Conservation (phyloP, 805 yeast species). For the Cyberlindnera subsufficiens region DNA sequence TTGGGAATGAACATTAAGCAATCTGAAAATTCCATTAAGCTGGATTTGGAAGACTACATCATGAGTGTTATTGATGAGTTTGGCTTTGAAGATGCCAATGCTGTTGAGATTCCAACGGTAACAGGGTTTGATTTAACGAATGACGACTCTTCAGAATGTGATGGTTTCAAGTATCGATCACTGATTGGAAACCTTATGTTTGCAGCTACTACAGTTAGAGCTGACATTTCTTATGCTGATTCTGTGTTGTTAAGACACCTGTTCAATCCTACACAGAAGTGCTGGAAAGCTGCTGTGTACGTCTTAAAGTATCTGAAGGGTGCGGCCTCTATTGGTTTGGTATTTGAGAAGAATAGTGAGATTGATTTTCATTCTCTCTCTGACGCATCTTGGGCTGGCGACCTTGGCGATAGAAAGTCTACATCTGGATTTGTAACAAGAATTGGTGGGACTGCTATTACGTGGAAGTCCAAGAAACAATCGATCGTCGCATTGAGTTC, state of each 20-base stretch:
- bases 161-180: not conserved
- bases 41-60: constrained; percentile 1
- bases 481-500: constrained; percentile 1
- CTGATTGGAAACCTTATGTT: constrained; percentile 4
- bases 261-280: not conserved
- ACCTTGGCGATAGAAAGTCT: not conserved
- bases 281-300: not conserved
- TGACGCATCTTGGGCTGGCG: not conserved
- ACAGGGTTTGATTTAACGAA: not conserved
- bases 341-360: not conserved
- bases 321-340: not conserved
- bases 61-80: not conserved
- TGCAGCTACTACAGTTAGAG: constrained; percentile 1
- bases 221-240: constrained; percentile 1
- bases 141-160: not conserved
- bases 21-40: not conserved
- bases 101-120: not conserved
- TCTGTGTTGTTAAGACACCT: not conserved
- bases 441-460: constrained; percentile 1
- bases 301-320: constrained; percentile 1
- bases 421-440: constrained; percentile 1
- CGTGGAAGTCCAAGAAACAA: constrained; percentile 3
- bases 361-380: not conserved
- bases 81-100: not conserved
- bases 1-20: constrained; percentile 1